Evolutionary conservation across 495 filamentous ascomycete genomes (phyloP), one percentile per base, ranked within the genome.

Genomic region (Trichoderma reesei): DNA sequence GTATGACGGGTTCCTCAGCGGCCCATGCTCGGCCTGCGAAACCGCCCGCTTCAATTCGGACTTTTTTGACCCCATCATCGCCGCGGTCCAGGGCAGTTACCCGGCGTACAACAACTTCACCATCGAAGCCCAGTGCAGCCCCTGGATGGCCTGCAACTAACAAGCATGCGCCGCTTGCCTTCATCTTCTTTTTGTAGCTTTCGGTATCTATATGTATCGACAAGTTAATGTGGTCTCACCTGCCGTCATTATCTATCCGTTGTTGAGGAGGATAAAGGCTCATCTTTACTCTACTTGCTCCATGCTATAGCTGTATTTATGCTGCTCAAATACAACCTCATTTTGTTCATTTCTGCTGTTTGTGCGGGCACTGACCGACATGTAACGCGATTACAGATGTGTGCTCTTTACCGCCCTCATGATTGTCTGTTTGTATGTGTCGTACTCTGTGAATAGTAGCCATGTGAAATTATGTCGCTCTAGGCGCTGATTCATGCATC

Each of bases 401-500:
- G 14, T 5, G 16, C 18, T 26, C 26, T 26, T 26, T 39, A 39
- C n/a, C 8, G 51, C 11, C 11, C 4, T 56, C 20, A 33, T 14
- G 51, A 33, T 14, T 8, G 18, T 7, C 16, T 6, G n/a, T 18
- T 0, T 42, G 11, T 42, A 0, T 42, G 41, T 42, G 41, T 42
- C 16, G 11, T 42, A 16, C 41, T 16, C 16, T 42, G 11, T 9
- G 26, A 26, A 26, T 1, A 26, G 26, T 26, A 26, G 26, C 26
- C 26, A 26, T 26, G 11, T 6, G n/a, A 44, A 5, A 3, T 13
- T 16, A n/a, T 44, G 13, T 44, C 14, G 5, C 11, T 13, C 31
- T 14, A 10, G 3, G 1, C 14, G 3, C 10, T 60, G 13, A 1
- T 39, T 86, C 82, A 20, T 38, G 16, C 16, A 26, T 64, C 63